Conservation (phyloP, 1,284 basidiomycete species). For the Cryptococcus floricola region DNA sequence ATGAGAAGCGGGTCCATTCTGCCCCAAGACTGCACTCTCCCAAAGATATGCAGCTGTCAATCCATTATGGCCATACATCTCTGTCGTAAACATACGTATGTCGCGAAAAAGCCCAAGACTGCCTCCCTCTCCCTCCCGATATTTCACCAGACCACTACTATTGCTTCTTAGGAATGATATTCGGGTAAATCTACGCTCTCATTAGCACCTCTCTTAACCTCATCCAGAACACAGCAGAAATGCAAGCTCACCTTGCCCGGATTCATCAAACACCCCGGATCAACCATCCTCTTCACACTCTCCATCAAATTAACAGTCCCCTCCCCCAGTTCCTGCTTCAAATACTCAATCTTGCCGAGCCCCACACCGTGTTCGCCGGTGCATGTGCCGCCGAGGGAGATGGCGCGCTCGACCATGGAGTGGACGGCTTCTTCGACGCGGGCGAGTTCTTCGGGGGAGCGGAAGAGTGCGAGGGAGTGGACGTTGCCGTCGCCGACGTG, state of each 20-base stretch:
- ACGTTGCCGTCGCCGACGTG: conserved; percentile 78
- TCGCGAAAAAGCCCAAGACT: too few relatives aligned
- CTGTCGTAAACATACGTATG: too few relatives aligned
- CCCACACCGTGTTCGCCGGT: conserved; percentile 82
- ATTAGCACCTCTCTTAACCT: background rate
- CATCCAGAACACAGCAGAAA: background rate
- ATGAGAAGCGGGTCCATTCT: too few relatives aligned
- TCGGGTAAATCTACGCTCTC: conserved; percentile 31
- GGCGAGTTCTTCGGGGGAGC: conserved; percentile 39
- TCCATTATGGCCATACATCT: too few relatives aligned
- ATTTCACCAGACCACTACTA: background rate
- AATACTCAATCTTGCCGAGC: conserved; percentile 64
- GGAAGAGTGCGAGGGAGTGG: conserved; percentile 39
- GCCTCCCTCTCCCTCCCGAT: too few relatives aligned
- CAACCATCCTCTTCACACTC: conserved; percentile 67
- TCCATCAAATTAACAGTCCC: conserved; percentile 76
- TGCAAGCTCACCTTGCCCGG: conserved; percentile 60
- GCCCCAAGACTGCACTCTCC: too few relatives aligned
- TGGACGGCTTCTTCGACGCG: conserved; percentile 50
- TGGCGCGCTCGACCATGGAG: conserved; percentile 52
- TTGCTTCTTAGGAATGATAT: conserved; percentile 32
- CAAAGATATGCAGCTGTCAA: too few relatives aligned
- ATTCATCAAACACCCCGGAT: conserved; percentile 73
- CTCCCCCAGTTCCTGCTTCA: conserved; percentile 68
- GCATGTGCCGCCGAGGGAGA: conserved; percentile 52